Evolutionary conservation across 2,329 filamentous ascomycete species (phyloP), one percentile per base, ranked within the genome.

Genomic region (Colletotrichum eremochloae): DNA sequence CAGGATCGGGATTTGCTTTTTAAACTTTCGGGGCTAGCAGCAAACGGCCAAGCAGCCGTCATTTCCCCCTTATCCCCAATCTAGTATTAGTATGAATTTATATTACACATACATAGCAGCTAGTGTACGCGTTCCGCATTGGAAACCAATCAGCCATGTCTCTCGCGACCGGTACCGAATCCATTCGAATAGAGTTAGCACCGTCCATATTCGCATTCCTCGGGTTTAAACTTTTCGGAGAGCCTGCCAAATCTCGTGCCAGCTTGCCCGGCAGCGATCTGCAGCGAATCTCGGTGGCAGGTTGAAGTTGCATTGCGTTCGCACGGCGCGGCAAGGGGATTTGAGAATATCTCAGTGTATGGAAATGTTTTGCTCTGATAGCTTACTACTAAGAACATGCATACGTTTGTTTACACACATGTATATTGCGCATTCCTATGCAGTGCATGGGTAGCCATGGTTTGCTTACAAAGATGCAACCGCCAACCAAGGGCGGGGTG

Each of bases 21-120:
- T 57, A 68, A 58, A 57, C 33, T 71, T 71, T 67, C 64, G 64
- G 63, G 24, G 57, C 68, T 63, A 46, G 52, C 68, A 71, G 64
- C 20, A 71, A 68, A 52, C 48, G 42, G 64, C 57, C 18, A 68
- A 38, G 57, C 36, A 44, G 40, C 38, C 48, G 62, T 60, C 63
- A 52, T 62, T 48, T 56, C 33, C 33, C n/a, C 62, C 48, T 15
- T 29, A 15, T 12, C 11, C 60, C 20, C 58, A 48, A 8, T 14
- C 20, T n/a, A 36, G 58, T 60, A 20, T 24, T 24, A 31, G 57
- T 46, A 31, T 46, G 18, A 38, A 14, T 29, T 24, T 60, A 42
- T 60, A 18, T 44, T 46, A 31, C 20, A n/a, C 24, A 8, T 29
- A 50, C 24, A 24, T 50, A 9, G 46, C n/a, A 50, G 24, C 20